Evolutionary conservation across 1,284 basidiomycete species (phyloP).

Genomic region (Leccinum fuscescens): DNA sequence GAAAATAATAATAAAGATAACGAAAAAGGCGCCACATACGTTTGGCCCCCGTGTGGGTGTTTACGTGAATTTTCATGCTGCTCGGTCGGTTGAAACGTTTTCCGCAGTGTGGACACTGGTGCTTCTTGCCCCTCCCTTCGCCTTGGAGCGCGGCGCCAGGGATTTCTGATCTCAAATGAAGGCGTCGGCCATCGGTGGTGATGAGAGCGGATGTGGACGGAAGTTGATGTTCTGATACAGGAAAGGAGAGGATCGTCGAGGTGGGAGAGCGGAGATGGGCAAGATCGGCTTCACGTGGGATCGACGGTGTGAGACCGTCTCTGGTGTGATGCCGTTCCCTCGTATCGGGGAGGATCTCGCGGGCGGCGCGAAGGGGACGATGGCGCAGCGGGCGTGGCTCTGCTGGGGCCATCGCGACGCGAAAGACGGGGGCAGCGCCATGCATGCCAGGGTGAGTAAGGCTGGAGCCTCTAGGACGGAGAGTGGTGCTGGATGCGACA

Average conservation of each 20-base stretch:
- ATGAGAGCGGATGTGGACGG: constrained; percentile 25
- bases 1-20: not conserved
- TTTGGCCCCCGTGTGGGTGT: constrained; percentile 75
- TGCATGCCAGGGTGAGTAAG: constrained; percentile 27
- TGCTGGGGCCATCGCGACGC: constrained; percentile 29
- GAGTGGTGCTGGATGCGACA: constrained; percentile 41
- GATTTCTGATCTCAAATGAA: constrained; percentile 32
- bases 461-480: constrained; percentile 30
- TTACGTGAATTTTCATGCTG: constrained; percentile 71
- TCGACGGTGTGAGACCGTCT: constrained; percentile 26
- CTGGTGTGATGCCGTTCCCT: constrained; percentile 25
- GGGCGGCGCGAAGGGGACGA: constrained; percentile 17
- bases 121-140: constrained; percentile 45
- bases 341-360: constrained; percentile 28
- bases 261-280: constrained; percentile 30
- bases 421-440: constrained; percentile 37
- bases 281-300: constrained; percentile 31
- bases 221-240: constrained; percentile 29
- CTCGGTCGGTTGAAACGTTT: constrained; percentile 78
- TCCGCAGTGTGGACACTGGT: constrained; percentile 62
- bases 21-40: constrained; percentile 47
- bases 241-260: constrained; percentile 35
- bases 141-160: constrained; percentile 27
- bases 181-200: constrained; percentile 28
- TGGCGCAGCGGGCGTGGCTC: constrained; percentile 22